A percentile compares a stretch with the other conserved stretches of the same genome.
Evolutionary conservation across 106 monocot genomes (phyloP).

Genomic region (Iris macrosiphon): DNA sequence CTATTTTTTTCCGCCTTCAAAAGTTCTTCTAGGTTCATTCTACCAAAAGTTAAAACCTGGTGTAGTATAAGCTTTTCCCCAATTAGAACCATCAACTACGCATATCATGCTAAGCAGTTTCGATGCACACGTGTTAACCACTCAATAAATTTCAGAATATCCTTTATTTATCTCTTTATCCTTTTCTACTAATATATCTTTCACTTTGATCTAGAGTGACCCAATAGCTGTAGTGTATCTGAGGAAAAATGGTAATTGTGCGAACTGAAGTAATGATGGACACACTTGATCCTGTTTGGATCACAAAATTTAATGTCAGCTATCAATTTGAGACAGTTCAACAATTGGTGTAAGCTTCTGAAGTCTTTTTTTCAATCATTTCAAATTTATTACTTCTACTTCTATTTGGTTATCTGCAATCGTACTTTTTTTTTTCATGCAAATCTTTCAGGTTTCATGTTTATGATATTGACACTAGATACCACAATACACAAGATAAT

Average conservation of each 20-base stretch:
- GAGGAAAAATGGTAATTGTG: constrained; percentile 48
- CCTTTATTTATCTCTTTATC: too few relatives aligned
- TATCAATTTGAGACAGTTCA: constrained; percentile 75
- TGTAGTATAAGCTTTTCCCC: too few relatives aligned
- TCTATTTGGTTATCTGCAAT: background rate
- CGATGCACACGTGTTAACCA: too few relatives aligned
- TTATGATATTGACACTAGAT: constrained; percentile 51
- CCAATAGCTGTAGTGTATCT: constrained; percentile 50
- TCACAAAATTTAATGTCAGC: constrained; percentile 42
- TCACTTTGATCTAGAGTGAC: constrained; percentile 40
- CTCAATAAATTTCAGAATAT: too few relatives aligned
- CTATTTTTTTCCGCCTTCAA: too few relatives aligned
- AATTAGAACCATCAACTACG: too few relatives aligned
- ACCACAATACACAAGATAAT: constrained; percentile 48
- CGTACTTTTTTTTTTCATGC: background rate
- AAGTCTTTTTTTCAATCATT: background rate
- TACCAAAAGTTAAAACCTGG: too few relatives aligned
- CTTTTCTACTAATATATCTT: too few relatives aligned
- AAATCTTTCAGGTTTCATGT: constrained; percentile 40
- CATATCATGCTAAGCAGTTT: too few relatives aligned
- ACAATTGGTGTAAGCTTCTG: constrained; percentile 40
- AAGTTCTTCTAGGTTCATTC: too few relatives aligned
- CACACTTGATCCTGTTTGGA: constrained; percentile 49
- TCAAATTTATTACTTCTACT: background rate
- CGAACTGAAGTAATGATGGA: constrained; percentile 68